These are phyloP conservation scores for Emergomyces pasteurianus DNA, from an alignment of 2,329 filamentous ascomycete genomes.

Conservation along the genomic window DNA sequence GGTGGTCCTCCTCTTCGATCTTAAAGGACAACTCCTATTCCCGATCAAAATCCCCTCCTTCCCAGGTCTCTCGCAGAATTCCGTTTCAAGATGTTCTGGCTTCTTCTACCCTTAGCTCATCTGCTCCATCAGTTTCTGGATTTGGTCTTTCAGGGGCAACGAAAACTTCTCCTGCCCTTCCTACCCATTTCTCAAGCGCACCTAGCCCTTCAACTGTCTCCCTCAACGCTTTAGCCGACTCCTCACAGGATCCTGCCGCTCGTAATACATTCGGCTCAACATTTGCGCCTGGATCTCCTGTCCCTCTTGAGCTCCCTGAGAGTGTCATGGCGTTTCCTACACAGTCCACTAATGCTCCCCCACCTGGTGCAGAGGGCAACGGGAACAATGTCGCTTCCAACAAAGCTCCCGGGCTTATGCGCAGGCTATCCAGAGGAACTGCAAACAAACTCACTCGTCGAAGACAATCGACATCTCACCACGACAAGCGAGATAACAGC, in stretches of 20 bases:
- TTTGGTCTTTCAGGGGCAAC: constrained; percentile 15
- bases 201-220: constrained; percentile 19
- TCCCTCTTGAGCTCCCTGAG: constrained; percentile 60
- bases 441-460: constrained; percentile 57
- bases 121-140: constrained; percentile 19
- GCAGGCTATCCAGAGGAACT: constrained; percentile 72
- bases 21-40: constrained; percentile 26
- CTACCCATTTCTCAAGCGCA: constrained; percentile 4
- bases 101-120: constrained; percentile 18
- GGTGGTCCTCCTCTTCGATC: constrained; percentile 17
- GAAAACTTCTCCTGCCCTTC: constrained; percentile 2
- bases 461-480: constrained; percentile 64
- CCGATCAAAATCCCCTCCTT: constrained; percentile 26
- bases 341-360: background rate
- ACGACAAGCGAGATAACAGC: constrained; percentile 72
- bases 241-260: constrained; percentile 17
- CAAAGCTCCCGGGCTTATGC: constrained; percentile 58
- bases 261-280: constrained; percentile 11
- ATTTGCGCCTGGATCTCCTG: constrained; percentile 25
- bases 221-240: constrained; percentile 23
- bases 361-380: constrained; percentile 39
- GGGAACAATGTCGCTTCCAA: constrained; percentile 33
- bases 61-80: constrained; percentile 20
- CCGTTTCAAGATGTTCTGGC: constrained; percentile 27
- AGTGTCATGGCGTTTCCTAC: constrained; percentile 43